Evolutionary conservation across 1,284 basidiomycete genomes (phyloP), one percentile per base, ranked within the genome.

Genomic region (Moniliophthora roreri): DNA sequence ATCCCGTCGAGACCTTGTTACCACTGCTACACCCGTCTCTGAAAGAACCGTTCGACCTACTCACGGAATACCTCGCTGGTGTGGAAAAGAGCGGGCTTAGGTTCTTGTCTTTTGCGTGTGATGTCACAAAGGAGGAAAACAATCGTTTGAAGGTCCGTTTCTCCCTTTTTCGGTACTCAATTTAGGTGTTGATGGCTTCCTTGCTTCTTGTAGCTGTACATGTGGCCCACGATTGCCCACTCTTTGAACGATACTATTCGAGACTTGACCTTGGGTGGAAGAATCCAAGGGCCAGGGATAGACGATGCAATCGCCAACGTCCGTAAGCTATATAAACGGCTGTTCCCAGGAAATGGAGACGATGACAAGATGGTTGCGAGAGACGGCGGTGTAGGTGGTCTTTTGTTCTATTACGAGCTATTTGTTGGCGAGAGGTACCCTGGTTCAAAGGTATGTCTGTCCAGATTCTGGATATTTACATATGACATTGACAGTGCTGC

Each of bases 221-320:
- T 58, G n/a, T 46, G 28, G 28, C 28, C 53, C 16, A 55, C 55
- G 9, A 40, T 53, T 21, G 53, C 42, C 32, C 53, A 56, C 5
- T 57, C 59, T 1, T 28, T 60, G 24, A 57, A 58, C 51, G 50
- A 58, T 34, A 58, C 58, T 34, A 46, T 57, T 6, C 58, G 49
- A 21, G 55, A 58, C 36, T 55, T 60, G 59, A 57, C 59, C 20
- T 48, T 60, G 9, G 57, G 55, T 20, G 55, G 59, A 32, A 53
- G 44, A 37, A 47, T 60, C 38, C 51, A 53, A 46, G 59, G 57
- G 4, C 55, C 54, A 13, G 44, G 42, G 11, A 46, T 54, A 20
- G 57, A 60, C 18, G 51, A 41, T 15, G 57, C 50, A 5, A 58
- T 58, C 26, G 49, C 40, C 20, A 56, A 58, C 46, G 49, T 58